Conservation (phyloP, 805 yeast species). For the Tetrapisispora iriomotensis region DNA sequence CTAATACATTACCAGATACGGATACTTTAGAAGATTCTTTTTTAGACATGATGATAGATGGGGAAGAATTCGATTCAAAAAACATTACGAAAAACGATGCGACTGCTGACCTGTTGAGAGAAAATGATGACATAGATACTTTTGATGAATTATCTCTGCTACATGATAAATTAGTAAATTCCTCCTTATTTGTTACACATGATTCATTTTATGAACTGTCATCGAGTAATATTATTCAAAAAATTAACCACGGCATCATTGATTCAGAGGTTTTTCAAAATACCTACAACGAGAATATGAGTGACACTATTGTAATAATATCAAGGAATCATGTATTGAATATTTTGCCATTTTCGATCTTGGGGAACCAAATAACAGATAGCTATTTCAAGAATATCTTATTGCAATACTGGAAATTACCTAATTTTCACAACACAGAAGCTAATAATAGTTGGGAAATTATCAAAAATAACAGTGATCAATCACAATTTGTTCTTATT, state of each 20-base stretch:
- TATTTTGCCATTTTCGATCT: constrained; percentile 6
- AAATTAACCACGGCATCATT: constrained; percentile 10
- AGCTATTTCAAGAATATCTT: constrained; percentile 4
- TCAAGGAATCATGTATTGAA: constrained; percentile 9
- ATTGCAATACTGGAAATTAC: constrained; percentile 18
- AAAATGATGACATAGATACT: neutral
- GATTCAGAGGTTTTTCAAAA: constrained; percentile 12
- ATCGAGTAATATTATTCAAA: constrained; percentile 3
- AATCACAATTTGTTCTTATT: constrained; percentile 11
- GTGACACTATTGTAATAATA: constrained; percentile 11
- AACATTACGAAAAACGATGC: neutral
- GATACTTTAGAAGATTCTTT: constrained; percentile 25
- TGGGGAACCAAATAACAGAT: neutral
- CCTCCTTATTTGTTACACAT: constrained; percentile 8
- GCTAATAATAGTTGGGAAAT: constrained; percentile 13
- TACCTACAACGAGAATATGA: neutral
- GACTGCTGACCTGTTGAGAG: neutral
- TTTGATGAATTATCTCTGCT: neutral
- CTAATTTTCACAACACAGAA: constrained; percentile 1
- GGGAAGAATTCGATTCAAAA: neutral
- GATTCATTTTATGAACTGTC: constrained; percentile 13
- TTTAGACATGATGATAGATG: constrained; percentile 14
- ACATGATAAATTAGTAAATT: constrained; percentile 1
- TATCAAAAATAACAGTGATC: constrained; percentile 5
- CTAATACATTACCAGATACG: constrained; percentile 13